Conservation (phyloP, 2,329 filamentous ascomycete genomes). For the Trichophyton schoenleinii region DNA sequence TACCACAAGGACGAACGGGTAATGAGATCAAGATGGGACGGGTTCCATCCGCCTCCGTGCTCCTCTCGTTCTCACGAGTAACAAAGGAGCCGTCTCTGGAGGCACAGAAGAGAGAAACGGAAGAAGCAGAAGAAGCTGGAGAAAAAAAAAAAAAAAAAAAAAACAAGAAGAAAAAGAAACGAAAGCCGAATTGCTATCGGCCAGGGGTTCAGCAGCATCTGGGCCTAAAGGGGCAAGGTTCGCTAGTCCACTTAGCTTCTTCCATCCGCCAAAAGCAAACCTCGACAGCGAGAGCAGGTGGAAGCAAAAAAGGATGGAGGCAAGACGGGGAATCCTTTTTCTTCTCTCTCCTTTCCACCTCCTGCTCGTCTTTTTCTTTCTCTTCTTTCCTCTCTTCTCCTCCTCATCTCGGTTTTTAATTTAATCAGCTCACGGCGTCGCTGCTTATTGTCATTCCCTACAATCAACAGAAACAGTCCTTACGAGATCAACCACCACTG, state of each 20-base stretch:
- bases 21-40: background rate
- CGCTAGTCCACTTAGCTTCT: background rate
- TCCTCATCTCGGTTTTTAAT: background rate
- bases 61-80: background rate
- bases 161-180: background rate
- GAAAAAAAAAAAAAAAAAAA: background rate
- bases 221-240: background rate
- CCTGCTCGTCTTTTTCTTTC: conserved; percentile 2
- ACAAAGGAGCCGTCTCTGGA: background rate
- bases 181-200: background rate
- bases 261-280: background rate
- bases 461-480: conserved; percentile 4
- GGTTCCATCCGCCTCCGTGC: background rate
- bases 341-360: conserved; percentile 2
- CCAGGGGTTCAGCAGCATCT: background rate
- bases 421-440: background rate
- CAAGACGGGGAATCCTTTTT: background rate
- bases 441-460: background rate
- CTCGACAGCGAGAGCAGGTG: background rate
- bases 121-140: background rate
- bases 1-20: background rate
- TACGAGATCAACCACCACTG: background rate
- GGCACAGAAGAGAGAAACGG: background rate
- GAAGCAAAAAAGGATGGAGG: background rate
- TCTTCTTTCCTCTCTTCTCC: background rate